Evolutionary conservation across 1,139 yeast genomes (phyloP).

Genomic region (Arxiozyma slooffiae): DNA sequence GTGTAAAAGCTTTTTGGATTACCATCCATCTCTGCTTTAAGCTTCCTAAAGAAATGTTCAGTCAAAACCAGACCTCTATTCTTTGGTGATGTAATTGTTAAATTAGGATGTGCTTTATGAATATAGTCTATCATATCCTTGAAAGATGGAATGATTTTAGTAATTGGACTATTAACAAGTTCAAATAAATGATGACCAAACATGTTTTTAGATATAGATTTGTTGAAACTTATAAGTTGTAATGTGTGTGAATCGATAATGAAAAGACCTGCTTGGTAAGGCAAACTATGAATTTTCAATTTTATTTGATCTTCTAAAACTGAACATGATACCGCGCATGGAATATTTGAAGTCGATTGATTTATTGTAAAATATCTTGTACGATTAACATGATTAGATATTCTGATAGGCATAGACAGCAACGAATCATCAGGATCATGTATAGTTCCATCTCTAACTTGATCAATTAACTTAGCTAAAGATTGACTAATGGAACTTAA

Average conservation of each 20-base stretch:
- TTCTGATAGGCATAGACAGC: constrained; percentile 34
- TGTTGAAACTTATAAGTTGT: constrained; percentile 43
- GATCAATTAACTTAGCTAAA: constrained; percentile 23
- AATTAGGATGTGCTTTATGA: constrained; percentile 35
- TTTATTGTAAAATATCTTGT: constrained; percentile 56
- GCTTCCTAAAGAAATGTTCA: constrained; percentile 76
- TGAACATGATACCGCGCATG: constrained; percentile 62
- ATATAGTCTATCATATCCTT: constrained; percentile 44
- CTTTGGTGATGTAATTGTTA: constrained; percentile 29
- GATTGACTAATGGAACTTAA: constrained; percentile 25
- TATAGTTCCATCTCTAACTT: constrained; percentile 24
- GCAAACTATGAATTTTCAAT: constrained; percentile 61
- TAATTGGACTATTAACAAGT: constrained; percentile 45
- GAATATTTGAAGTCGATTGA: constrained; percentile 38
- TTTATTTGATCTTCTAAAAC: constrained; percentile 38
- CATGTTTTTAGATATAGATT: constrained; percentile 66
- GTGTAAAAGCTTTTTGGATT: constrained; percentile 38
- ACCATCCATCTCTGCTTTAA: constrained; percentile 28
- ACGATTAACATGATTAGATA: constrained; percentile 40
- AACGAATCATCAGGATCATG: constrained; percentile 26
- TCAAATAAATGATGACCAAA: constrained; percentile 54
- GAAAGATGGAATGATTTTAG: constrained; percentile 59
- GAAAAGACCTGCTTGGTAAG: constrained; percentile 80
- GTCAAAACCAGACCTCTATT: constrained; percentile 59
- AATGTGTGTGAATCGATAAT: constrained; percentile 38